phyloP scores from a whole-genome alignment of 164 flowering plant species.

The Stephania cephalantha region DNA sequence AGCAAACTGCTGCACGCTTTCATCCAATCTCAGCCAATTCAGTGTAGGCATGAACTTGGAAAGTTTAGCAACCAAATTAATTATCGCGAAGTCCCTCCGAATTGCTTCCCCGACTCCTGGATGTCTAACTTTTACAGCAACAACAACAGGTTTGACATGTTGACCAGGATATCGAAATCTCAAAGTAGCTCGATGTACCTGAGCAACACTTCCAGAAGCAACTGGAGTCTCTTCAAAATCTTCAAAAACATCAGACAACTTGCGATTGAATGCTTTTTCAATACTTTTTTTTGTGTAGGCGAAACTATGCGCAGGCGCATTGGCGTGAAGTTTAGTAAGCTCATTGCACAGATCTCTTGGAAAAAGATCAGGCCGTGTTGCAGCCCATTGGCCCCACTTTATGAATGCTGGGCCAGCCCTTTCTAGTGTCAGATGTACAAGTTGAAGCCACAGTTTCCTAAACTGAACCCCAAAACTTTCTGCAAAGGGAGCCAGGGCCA shows the following conservation, averaged over 20 bases:
- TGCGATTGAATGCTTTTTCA: slow-evolving; percentile 67
- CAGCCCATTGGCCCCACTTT: slow-evolving; percentile 93
- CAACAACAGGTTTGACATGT: slow-evolving; percentile 46
- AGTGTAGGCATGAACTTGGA: slow-evolving; percentile 53
- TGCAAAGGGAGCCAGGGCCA: slow-evolving; percentile 60
- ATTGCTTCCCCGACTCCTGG: slow-evolving; percentile 81
- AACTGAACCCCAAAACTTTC: slow-evolving; percentile 43
- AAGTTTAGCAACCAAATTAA: slow-evolving; percentile 50
- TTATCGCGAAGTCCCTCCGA: slow-evolving; percentile 58
- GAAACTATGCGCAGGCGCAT: slow-evolving; percentile 76
- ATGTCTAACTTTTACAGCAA: slow-evolving; percentile 86
- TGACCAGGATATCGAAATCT: slow-evolving; percentile 45
- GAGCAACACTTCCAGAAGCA: slow-evolving; percentile 87
- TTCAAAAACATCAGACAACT: slow-evolving; percentile 63
- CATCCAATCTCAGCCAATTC: slow-evolving; percentile 74
- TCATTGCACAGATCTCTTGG: slow-evolving; percentile 57
- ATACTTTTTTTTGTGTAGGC: slow-evolving; percentile 44
- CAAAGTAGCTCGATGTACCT: slow-evolving; percentile 69
- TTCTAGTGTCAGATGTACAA: slow-evolving; percentile 55
- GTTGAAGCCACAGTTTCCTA: slow-evolving; percentile 49
- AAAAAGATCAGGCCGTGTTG: slow-evolving; percentile 77
- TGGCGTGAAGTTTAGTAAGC: slow-evolving; percentile 57
- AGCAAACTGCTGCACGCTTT: slow-evolving; percentile 74
- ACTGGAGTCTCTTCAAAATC: slow-evolving; percentile 69
- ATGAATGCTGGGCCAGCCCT: slow-evolving; percentile 86